Percentiles rank a stretch among this genome's conserved stretches.
Evolutionary conservation across 139 green algal genomes (phyloP).

Genomic region (Asterochloris sp.): DNA sequence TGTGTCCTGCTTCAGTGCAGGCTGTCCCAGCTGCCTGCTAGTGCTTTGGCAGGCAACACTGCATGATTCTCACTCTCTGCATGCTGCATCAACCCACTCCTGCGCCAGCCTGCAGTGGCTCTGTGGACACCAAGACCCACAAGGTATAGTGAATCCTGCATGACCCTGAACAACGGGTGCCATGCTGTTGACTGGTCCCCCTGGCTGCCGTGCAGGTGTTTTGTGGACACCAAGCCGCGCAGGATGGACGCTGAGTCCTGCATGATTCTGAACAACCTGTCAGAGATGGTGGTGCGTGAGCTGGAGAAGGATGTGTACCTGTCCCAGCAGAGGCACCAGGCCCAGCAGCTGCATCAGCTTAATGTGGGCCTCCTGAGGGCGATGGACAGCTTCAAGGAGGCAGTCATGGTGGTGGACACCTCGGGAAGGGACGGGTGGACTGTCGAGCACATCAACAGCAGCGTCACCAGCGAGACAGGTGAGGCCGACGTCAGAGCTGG

Average conservation of each 20-base stretch:
- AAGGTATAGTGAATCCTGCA: too few relatives aligned
- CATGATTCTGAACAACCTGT: background rate
- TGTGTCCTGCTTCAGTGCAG: too few relatives aligned
- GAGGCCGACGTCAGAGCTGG: too few relatives aligned
- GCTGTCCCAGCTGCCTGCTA: too few relatives aligned
- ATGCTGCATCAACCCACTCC: too few relatives aligned
- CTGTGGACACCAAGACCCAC: too few relatives aligned
- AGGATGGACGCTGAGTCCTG: conserved; percentile 3
- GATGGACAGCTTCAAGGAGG: conserved; percentile 69
- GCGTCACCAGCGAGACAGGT: conserved; percentile 20
- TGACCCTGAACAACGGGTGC: too few relatives aligned
- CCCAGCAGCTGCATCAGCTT: background rate
- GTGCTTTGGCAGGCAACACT: too few relatives aligned
- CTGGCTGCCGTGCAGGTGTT: background rate
- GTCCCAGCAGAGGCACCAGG: conserved; percentile 26
- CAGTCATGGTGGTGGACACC: conserved; percentile 66
- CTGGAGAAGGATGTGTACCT: conserved; percentile 13
- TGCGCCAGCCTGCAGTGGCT: too few relatives aligned
- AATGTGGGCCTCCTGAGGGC: conserved; percentile 44
- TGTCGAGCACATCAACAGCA: conserved; percentile 62
- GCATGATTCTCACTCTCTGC: too few relatives aligned
- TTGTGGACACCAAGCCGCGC: conserved; percentile 8
- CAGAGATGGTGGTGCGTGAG: conserved; percentile 5
- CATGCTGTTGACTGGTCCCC: too few relatives aligned
- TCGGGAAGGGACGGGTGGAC: conserved; percentile 37